Conservation (phyloP, 2,329 filamentous ascomycete species). For the Talaromyces marneffei region DNA sequence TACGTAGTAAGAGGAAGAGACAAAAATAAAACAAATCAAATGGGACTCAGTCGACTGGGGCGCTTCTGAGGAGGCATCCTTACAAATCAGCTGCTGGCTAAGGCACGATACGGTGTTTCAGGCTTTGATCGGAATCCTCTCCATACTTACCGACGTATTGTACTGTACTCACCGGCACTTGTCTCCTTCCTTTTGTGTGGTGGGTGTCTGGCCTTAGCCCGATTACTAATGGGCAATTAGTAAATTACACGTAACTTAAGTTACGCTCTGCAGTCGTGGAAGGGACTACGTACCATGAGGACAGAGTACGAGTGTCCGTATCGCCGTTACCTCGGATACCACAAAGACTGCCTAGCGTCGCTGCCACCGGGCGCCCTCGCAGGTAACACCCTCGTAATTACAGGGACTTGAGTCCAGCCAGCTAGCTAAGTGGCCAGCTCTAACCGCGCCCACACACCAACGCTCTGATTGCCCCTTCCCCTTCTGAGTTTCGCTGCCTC, state of each 20-base stretch:
- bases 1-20: not conserved
- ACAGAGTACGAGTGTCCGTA: too few relatives aligned
- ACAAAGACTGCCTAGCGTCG: not conserved
- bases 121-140: not conserved
- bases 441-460: not conserved
- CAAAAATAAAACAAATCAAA: slow-evolving; percentile 2
- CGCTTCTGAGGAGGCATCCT: not conserved
- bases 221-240: too few relatives aligned
- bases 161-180: not conserved
- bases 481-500: slow-evolving; percentile 3
- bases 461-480: not conserved
- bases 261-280: too few relatives aligned
- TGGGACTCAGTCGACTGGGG: not conserved
- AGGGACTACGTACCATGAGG: too few relatives aligned
- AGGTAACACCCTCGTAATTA: not conserved
- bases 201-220: not conserved
- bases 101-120: slow-evolving; percentile 4
- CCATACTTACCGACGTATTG: not conserved
- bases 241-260: too few relatives aligned
- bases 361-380: not conserved
- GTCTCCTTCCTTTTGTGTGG: not conserved
- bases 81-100: slow-evolving; percentile 5
- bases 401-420: not conserved
- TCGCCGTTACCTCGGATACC: not conserved
- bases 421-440: not conserved